Evolutionary conservation across 352 stramenopile genomes (phyloP).

Genomic region (Pilasporangium apinafurcum): DNA sequence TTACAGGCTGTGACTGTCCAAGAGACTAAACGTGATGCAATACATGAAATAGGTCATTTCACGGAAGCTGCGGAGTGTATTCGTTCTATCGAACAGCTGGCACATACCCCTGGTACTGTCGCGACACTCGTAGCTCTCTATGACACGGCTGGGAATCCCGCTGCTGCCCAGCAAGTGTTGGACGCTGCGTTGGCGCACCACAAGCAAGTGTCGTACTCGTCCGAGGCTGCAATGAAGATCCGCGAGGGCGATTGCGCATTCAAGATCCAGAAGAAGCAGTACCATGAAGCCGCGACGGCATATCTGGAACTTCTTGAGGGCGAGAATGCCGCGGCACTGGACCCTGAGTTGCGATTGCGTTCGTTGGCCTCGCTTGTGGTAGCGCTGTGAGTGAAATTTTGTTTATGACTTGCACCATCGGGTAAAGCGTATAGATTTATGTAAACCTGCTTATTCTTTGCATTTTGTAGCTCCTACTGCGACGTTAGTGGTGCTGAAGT

Average conservation of each 20-base stretch:
- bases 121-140: conserved; percentile 73
- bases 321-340: conserved; percentile 44
- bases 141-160: conserved; percentile 48
- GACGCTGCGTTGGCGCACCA: conserved; percentile 44
- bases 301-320: conserved; percentile 71
- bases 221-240: conserved; percentile 56
- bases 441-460: no score
- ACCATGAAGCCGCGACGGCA: conserved; percentile 46
- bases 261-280: conserved; percentile 79
- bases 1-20: no score
- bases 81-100: conserved; percentile 53
- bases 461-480: conserved; percentile 67
- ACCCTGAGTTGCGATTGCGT: conserved; percentile 64
- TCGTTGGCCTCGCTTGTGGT: conserved; percentile 73
- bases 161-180: conserved; percentile 43
- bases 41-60: conserved; percentile 17
- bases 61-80: conserved; percentile 51
- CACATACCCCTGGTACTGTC: conserved; percentile 67
- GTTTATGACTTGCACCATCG: no score
- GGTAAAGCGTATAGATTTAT: no score
- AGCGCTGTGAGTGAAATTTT: conserved; percentile 39
- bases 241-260: conserved; percentile 73
- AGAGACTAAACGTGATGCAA: no score
- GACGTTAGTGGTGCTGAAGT: conserved; percentile 56
- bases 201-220: conserved; percentile 45